Evolutionary conservation across 2,329 filamentous ascomycete genomes (phyloP), one percentile per base, ranked within the genome.

Genomic region (Zymoseptoria tritici): DNA sequence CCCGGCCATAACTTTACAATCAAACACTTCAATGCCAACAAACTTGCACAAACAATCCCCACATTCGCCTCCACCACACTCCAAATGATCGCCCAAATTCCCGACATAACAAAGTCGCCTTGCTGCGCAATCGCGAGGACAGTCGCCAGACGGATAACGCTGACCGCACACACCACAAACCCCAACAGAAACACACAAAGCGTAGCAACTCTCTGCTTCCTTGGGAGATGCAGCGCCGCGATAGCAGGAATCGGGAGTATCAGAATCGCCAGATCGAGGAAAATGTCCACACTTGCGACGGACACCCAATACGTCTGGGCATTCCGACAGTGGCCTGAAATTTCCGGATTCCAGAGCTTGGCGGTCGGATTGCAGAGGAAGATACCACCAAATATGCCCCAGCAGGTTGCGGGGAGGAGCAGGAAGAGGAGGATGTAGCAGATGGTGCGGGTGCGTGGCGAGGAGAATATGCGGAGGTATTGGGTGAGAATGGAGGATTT

Each of bases 401-500:
- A 73, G 24, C 62, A 51, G 9, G 65, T 62, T 1, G 70, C 70
- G 1, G 70, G 64, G 1, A 70, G 55, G 26, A 74, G 62, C 13
- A 67, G 59, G 0, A 64, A 58, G 22, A 79, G 70, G 64, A 79
- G 71, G 9, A 67, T 52, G 66, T 71, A 77, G 62, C 73, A 77
- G 24, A 72, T 61, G 20, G 72, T 57, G 4, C 76, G 72, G 64
- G 73, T 74, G 36, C 62, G 63, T 6, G 62, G 70, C 2, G 69
- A 71, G 36, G 67, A 71, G 65, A 80, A 79, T 54, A 81, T 73
- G 46, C 77, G 77, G 21, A 78, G 74, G 63, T 80, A 80, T 63
- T 80, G 78, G 57, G 78, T 69, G n/a, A 81, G 67, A 56, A 81
- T 79, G 0, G 77, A 79, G 22, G 74, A 72, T 69, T 80, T 80